These are phyloP conservation scores for Bisporella sp. DNA, from an alignment of 2,329 filamentous ascomycete species.

Conservation along the genomic window DNA sequence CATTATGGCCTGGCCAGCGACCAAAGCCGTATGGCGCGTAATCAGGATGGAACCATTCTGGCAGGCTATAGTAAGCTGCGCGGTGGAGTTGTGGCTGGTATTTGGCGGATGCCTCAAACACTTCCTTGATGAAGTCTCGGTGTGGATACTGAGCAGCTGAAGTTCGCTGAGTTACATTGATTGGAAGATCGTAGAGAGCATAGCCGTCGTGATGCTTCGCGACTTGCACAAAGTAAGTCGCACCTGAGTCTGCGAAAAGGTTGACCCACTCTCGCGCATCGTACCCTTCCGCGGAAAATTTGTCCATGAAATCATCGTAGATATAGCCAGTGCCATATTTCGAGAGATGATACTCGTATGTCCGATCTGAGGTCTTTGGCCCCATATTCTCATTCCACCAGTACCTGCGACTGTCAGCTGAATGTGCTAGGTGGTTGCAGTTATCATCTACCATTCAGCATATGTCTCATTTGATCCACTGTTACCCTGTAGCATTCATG, in stretches of 20 bases:
- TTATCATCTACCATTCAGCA: conserved; percentile 17
- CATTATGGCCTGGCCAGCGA: conserved; percentile 1
- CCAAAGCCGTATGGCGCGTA: neutral
- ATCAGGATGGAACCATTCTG: conserved; percentile 31
- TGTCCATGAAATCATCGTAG: conserved; percentile 47
- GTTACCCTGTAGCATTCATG: neutral
- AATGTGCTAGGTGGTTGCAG: too few relatives aligned
- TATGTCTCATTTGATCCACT: neutral
- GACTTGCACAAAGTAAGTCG: conserved; percentile 37
- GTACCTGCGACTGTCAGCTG: conserved; percentile 12
- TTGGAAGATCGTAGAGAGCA: conserved; percentile 33
- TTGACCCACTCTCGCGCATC: conserved; percentile 46
- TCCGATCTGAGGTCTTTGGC: neutral
- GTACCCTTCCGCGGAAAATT: conserved; percentile 42
- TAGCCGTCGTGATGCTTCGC: conserved; percentile 41
- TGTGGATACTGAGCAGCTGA: conserved; percentile 17
- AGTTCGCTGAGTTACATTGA: conserved; percentile 16
- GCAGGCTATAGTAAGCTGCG: conserved; percentile 7
- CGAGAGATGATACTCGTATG: conserved; percentile 36
- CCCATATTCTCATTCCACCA: conserved; percentile 37
- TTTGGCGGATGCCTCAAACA: conserved; percentile 9
- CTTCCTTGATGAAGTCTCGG: conserved; percentile 25
- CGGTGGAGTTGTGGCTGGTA: conserved; percentile 8
- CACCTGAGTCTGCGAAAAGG: conserved; percentile 42
- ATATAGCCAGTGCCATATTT: conserved; percentile 42